These are phyloP conservation scores for Zanthoxylum bungeanum DNA, from an alignment of 345 rosid species.

Conservation along the genomic window DNA sequence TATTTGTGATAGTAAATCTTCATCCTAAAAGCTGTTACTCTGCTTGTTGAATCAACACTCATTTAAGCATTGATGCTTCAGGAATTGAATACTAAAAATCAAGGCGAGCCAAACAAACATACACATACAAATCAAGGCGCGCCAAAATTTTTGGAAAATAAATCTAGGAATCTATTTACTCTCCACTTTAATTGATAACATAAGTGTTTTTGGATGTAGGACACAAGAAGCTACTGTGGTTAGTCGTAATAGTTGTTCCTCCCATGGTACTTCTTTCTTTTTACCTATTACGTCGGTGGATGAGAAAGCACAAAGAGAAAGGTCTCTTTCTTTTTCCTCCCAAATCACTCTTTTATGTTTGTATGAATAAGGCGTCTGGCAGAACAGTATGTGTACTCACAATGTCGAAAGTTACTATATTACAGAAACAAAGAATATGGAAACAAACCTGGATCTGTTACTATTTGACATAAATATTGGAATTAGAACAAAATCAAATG, in stretches of 20 bases:
- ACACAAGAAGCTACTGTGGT: background rate
- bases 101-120: background rate
- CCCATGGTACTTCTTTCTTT: background rate
- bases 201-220: constrained; percentile 1
- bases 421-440: background rate
- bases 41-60: too few relatives aligned
- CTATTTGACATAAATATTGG: constrained; percentile 16
- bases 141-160: too few relatives aligned
- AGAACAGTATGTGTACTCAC: background rate
- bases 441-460: constrained; percentile 11
- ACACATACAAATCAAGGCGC: too few relatives aligned
- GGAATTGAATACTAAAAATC: too few relatives aligned
- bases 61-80: background rate
- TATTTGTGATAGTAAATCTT: background rate
- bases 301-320: constrained; percentile 6
- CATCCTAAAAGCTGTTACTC: background rate
- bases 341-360: background rate
- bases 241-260: background rate
- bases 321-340: background rate
- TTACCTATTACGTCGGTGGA: background rate
- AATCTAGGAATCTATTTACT: background rate
- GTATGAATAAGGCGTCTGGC: background rate
- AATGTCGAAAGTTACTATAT: too few relatives aligned
- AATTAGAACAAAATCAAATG: background rate
- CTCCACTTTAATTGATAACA: background rate